Percentiles rank a stretch among this genome's conserved stretches.
Evolutionary conservation across 345 rosid species (phyloP).

Genomic region (Erucastrum elatum): DNA sequence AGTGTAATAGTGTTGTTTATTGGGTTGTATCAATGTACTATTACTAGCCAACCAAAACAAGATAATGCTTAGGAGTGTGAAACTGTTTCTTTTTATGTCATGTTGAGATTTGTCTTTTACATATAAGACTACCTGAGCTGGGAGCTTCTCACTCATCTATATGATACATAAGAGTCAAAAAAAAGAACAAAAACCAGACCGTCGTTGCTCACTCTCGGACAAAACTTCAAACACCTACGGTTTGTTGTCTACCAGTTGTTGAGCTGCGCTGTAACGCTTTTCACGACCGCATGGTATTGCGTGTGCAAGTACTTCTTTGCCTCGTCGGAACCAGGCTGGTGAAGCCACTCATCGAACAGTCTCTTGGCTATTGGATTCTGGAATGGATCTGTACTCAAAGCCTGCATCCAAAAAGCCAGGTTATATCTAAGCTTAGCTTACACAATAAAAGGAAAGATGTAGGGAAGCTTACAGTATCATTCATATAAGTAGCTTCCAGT

Average conservation of each 20-base stretch:
- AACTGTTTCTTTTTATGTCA: not conserved
- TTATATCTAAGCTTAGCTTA: constrained; percentile 2
- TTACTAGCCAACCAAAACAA: constrained; percentile 13
- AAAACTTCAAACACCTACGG: constrained; percentile 2
- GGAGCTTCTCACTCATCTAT: not conserved
- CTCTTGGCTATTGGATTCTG: constrained; percentile 65
- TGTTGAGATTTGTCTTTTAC: constrained; percentile 21
- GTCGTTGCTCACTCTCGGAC: constrained; percentile 8
- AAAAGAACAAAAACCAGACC: not conserved
- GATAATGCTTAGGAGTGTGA: not conserved
- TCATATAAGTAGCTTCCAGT: constrained; percentile 64
- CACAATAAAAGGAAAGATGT: not conserved
- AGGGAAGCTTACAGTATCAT: constrained; percentile 58
- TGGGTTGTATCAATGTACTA: constrained; percentile 6
- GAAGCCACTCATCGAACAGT: constrained; percentile 83
- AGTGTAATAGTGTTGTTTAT: constrained; percentile 8
- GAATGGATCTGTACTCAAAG: constrained; percentile 65
- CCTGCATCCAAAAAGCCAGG: constrained; percentile 47
- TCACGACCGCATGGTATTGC: constrained; percentile 77
- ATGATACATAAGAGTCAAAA: not conserved
- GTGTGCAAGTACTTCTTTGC: constrained; percentile 79
- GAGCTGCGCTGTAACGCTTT: constrained; percentile 72
- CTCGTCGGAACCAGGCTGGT: constrained; percentile 73
- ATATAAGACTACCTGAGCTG: not conserved
- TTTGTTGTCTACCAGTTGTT: constrained; percentile 76